These are phyloP conservation scores for Rhamnella rubrinervis DNA, from an alignment of 331 rosid species.

Conservation along the genomic window DNA sequence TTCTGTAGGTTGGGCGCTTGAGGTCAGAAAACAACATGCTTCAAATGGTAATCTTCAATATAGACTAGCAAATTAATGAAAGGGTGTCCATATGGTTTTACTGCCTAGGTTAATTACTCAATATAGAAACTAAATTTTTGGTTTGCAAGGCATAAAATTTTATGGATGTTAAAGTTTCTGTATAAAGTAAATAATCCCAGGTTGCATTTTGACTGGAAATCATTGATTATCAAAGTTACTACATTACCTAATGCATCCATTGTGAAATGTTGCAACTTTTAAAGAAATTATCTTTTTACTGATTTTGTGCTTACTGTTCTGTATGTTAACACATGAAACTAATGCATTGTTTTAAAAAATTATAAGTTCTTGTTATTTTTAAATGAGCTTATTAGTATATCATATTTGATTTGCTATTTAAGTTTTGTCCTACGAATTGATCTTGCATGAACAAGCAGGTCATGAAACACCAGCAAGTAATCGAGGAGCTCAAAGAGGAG, in stretches of 20 bases:
- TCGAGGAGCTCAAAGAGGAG: constrained; percentile 83
- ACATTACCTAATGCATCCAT: no score
- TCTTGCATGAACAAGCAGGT: constrained; percentile 47
- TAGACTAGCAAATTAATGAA: not conserved
- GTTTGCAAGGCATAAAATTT: not conserved
- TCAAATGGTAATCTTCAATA: constrained; percentile 59
- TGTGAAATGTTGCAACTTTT: no score
- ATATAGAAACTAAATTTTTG: not conserved
- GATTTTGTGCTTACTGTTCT: no score
- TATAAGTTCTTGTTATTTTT: no score
- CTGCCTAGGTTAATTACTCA: not conserved
- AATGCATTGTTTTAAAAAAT: no score
- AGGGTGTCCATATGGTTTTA: not conserved
- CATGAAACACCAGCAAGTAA: constrained; percentile 83
- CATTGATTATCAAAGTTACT: no score
- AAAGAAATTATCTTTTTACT: no score
- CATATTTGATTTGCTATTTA: not conserved
- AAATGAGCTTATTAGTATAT: no score
- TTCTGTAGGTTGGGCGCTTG: constrained; percentile 60
- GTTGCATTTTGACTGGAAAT: not conserved
- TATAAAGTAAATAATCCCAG: not conserved
- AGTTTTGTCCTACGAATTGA: constrained; percentile 1
- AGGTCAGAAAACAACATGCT: constrained; percentile 66
- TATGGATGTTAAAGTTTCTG: not conserved
- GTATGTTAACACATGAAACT: no score